Percentiles rank a stretch among this genome's conserved stretches.
Evolutionary conservation across 176 grass and related monocot genomes (phyloP).

Genomic region (Ensete ventricosum): DNA sequence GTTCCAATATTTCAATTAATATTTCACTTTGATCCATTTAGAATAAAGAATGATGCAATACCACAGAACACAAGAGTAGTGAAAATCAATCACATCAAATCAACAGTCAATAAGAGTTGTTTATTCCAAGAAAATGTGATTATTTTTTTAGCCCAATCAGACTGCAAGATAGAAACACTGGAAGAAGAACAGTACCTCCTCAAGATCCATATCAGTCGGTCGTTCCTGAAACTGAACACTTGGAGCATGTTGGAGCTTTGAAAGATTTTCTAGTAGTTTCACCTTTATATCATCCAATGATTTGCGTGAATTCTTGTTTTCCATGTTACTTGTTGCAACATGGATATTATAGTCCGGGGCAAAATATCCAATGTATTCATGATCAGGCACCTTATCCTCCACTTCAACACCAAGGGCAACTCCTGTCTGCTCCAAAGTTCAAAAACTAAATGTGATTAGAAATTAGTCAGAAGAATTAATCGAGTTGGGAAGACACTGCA

Average conservation of each 20-base stretch:
- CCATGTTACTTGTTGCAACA: constrained; percentile 82
- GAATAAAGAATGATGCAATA: no score
- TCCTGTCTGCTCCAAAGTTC: neutral
- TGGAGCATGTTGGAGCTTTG: constrained; percentile 10
- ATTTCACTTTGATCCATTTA: no score
- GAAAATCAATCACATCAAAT: no score
- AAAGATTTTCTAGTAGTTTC: constrained; percentile 2
- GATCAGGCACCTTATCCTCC: constrained; percentile 60
- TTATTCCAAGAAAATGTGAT: neutral
- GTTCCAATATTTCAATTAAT: no score
- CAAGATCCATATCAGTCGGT: neutral
- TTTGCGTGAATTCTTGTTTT: constrained; percentile 52
- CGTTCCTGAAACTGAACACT: constrained; percentile 14
- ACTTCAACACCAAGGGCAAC: neutral
- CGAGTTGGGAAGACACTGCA: neutral
- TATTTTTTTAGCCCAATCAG: neutral
- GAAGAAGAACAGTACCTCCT: neutral
- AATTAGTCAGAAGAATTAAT: neutral
- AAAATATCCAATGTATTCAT: constrained; percentile 80
- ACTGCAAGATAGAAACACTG: neutral
- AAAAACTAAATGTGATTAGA: neutral
- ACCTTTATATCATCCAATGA: neutral
- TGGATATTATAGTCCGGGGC: constrained; percentile 70
- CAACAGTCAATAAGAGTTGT: neutral
- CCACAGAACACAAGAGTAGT: no score